Evolutionary conservation across 371 early-diverging fungal species (phyloP), one percentile per base, ranked within the genome.

Genomic region (Circinella umbellata): DNA sequence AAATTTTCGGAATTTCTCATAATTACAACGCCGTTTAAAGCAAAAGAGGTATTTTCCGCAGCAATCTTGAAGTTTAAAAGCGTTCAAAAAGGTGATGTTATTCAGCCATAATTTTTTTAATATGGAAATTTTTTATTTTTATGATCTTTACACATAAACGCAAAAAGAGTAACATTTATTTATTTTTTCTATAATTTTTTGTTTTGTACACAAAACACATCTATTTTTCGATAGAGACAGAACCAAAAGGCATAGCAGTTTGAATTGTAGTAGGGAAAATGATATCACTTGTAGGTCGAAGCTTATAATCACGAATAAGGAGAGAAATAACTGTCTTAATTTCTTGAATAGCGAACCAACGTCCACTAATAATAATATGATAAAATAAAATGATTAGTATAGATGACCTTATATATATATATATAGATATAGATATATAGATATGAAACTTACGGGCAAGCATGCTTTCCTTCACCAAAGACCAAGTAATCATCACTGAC

Each of bases 381-480:
- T 1, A 14, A 54, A 14, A n/a, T 10, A 15, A 14, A 54, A 8
- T 20, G 54, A 54, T 17, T 54, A 54, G 15, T 17, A 8, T 14
- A 15, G 1, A 14, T 8, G 20, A 20, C 27, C 1, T 27, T 14
- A n/a, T 17, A 54, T 20, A 18, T 14, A 10, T 10, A 47, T 34
- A 64, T 15, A 36, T 13, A 18, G 17, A 27, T 27, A 18, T 14
- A 10, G 18, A 47, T 34, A 64, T 15, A 36, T 13, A 18, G 17
- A 27, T 27, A 27, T 27, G 51, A 37, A 39, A 48, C 64, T 64
- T 64, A 64, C 51, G 75, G 75, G 39, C 75, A 75, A 20, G 75
- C 75, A 54, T 71, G 75, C 68, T 72, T 81, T 69, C 90, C 90
- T 70, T 86, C 73, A 36, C 90, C 90, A 71, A 88, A 89, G 8